Base-by-base conservation (phyloP, 23 red algal species). In the Cyanidiococcus yangmingshanensis region DNA sequence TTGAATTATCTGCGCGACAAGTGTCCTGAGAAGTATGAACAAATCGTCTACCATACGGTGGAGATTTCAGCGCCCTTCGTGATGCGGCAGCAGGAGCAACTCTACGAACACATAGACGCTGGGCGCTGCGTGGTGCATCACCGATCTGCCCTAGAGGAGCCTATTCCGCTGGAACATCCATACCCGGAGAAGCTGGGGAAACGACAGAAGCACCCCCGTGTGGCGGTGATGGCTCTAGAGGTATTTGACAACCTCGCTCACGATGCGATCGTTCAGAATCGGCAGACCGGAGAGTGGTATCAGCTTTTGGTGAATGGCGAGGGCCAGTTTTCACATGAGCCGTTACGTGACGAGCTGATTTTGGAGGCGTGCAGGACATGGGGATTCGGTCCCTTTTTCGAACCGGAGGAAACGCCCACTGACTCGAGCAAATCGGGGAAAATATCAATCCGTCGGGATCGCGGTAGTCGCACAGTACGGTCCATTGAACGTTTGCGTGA, bases 221-320 rank as follows among this genome's bases (percentile, higher is more conserved):
- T 80, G 18, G 82, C 85, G 21, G 83, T 92, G 18, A 75, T 92
- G 35, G 89, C 83, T 1, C 82, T 74, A 7, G 89, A 92, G 78
- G 86, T 95, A 24, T 74, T 95, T 3, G 91, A 95, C 68, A 95
- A 95, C 68, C 30, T 95, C 34, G 75, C 86, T 38, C 91, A 95
- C 50, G 89, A 92, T 79, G 41, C 82, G 0, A 75, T 92, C 1
- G 63, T 35, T 7, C 63, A 71, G 32, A 25, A 71, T 71, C 63
- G 63, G 12, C 63, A 29, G 3, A 71, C 63, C 63, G 63, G 63
- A 7, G 63, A 71, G n/a, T 71, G 63, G 63, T 71, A 71, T 71
- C 63, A 71, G 63, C n/a, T 71, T 7, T 29, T 71, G 32, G 32
- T 71, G n/a, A 29, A 71, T 29, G 63, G n/a, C 63, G 27, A 30